Base-by-base conservation (phyloP, 129 eudicot species). In the Silybum marianum region DNA sequence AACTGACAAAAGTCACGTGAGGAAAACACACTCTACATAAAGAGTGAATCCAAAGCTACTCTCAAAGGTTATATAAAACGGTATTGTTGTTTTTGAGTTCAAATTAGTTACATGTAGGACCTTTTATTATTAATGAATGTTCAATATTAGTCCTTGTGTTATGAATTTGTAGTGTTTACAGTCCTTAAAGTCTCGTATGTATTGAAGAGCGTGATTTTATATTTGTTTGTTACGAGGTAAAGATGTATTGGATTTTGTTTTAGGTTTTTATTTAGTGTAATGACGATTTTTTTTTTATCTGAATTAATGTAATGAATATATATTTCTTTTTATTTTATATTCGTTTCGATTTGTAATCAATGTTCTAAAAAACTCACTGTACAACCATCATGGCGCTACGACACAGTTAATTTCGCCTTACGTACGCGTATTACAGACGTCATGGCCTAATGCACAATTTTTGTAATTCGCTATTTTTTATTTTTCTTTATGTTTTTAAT, bases 1-100 rank as follows among this genome's bases (percentile, higher is more conserved):
- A 38, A 75, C 78, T 76, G 85, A 85, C 88, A 85, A 75, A 80
- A 80, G 63, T 70, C 88, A 80, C 88, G 72, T 85, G 86, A 62
- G 54, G 69, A 82, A 79, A 80, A 28, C 80, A 85, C 66, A 58
- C 66, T 58, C 7, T 14, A 58, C 71, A 76, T n/a, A 30, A 30
- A 30, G 69, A 26, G 82, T 69, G 74, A 60, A 32, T 80, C 42
- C 69, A 42, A 81, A 74, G 68, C 74, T 44, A 73, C 69, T 70
- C 82, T 77, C 82, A 60, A 83, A 24, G 40, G 72, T n/a, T n/a
- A n/a, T n/a, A n/a, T 83, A 65, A 83, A 83, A 83, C 79, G 79
- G 83, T 19, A 77, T 78, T 78, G 79, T 83, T 73, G 60, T 71
- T 77, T 77, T 71, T 9, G 71, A 71, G 86, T 83, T 83, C 75